phyloP scores from a whole-genome alignment of 495 filamentous ascomycete species.

The Penicillium lagena region DNA sequence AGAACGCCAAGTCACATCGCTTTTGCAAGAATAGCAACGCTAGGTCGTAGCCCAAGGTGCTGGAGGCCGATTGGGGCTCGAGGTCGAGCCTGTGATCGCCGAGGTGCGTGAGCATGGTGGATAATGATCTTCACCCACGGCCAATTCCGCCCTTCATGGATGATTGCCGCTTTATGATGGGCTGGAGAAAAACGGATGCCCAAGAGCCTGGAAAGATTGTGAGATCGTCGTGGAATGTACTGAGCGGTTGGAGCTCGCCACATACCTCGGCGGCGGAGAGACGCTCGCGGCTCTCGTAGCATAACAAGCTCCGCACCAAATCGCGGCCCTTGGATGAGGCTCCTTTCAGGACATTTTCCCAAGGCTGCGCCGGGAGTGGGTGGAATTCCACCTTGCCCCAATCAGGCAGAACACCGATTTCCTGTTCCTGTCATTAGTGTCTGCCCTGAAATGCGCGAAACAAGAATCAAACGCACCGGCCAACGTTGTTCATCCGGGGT shows the following conservation, averaged over 20 bases:
- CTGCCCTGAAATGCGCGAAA: no score
- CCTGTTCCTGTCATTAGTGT: conserved; percentile 23
- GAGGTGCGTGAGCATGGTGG: no score
- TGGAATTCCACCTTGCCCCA: conserved; percentile 64
- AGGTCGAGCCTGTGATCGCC: no score
- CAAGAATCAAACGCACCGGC: conserved; percentile 50
- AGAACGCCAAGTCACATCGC: no score
- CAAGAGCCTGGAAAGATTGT: conserved; percentile 23
- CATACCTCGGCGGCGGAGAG: conserved; percentile 45
- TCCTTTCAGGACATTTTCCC: conserved; percentile 47
- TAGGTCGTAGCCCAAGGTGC: no score
- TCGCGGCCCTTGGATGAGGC: conserved; percentile 45
- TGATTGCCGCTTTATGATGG: conserved; percentile 6
- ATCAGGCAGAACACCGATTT: conserved; percentile 49
- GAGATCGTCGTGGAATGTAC: conserved; percentile 2
- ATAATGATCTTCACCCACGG: no score
- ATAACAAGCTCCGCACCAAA: conserved; percentile 46
- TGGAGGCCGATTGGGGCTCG: no score
- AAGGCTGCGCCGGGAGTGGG: conserved; percentile 42
- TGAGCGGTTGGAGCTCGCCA: background rate
- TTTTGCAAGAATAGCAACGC: no score
- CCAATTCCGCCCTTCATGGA: no score
- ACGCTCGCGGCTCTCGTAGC: conserved; percentile 49
- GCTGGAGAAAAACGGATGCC: conserved; percentile 32
- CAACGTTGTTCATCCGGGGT: conserved; percentile 72